Percentiles rank a stretch among this genome's conserved stretches.
Evolutionary conservation across 2,329 filamentous ascomycete species (phyloP).

Genomic region (Colletotrichum sp.): DNA sequence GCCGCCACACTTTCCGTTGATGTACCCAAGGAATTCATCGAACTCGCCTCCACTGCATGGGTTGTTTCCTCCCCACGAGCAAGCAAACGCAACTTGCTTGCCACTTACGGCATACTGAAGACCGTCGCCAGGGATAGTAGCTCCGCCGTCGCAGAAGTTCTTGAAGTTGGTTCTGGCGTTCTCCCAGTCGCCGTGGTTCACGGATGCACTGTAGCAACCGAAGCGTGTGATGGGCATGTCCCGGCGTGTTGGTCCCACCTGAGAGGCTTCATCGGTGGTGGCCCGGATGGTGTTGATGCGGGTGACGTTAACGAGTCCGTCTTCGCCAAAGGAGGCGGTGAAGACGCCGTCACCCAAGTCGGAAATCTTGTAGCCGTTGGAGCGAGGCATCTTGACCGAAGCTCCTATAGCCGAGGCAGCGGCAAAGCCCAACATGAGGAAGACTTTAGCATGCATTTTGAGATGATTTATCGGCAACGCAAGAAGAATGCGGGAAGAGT

Average conservation of each 20-base stretch:
- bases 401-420: too few relatives aligned
- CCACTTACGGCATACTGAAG: not conserved
- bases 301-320: not conserved
- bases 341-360: too few relatives aligned
- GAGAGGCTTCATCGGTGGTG: too few relatives aligned
- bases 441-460: too few relatives aligned
- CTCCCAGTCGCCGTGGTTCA: not conserved
- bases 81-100: not conserved
- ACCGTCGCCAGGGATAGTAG: not conserved
- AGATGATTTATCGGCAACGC: too few relatives aligned
- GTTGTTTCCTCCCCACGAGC: not conserved
- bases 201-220: not conserved
- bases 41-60: not conserved
- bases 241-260: not conserved
- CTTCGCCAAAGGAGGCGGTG: too few relatives aligned
- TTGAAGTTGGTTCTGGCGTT: not conserved
- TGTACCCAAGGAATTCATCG: not conserved
- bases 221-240: not conserved
- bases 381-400: too few relatives aligned
- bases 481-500: too few relatives aligned
- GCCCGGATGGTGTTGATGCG: not conserved
- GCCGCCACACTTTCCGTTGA: rapidly evolving
- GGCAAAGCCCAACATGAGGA: too few relatives aligned
- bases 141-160: not conserved
- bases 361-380: too few relatives aligned